Percentiles rank a stretch among this genome's conserved stretches.
Evolutionary conservation across 2,329 filamentous ascomycete genomes (phyloP).

Genomic region (Fusarium bactridioides): DNA sequence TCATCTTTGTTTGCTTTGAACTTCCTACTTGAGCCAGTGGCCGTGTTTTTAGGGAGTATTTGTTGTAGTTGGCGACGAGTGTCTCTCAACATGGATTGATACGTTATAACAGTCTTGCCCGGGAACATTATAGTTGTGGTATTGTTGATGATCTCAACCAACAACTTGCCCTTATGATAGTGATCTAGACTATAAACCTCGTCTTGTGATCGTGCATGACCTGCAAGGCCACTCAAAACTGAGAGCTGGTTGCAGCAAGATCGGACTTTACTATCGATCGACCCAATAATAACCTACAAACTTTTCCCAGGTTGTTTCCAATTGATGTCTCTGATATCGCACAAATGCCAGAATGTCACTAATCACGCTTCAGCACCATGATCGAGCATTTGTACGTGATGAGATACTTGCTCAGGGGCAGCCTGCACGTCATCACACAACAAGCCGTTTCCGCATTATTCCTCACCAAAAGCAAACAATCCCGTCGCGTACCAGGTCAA

Average conservation of each 20-base stretch:
- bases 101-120: neutral
- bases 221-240: neutral
- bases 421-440: slow-evolving; percentile 21
- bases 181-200: neutral
- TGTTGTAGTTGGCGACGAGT: neutral
- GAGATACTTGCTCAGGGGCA: neutral
- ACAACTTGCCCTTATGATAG: neutral
- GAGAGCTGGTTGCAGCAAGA: neutral
- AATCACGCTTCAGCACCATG: neutral
- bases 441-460: neutral
- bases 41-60: neutral
- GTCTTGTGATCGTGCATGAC: neutral
- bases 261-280: slow-evolving; percentile 1
- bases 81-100: neutral
- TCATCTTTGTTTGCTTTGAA: slow-evolving; percentile 17
- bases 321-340: neutral
- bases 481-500: neutral
- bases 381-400: neutral
- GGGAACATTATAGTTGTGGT: neutral
- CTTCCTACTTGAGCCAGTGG: neutral
- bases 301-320: neutral
- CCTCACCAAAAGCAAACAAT: neutral
- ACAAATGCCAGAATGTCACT: neutral
- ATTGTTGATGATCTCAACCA: neutral
- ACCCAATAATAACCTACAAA: neutral